Percentiles rank a stretch among this genome's conserved stretches.
These are phyloP conservation scores for Euryodendron excelsum DNA, from an alignment of 148 eudicot genomes.

Conservation along the genomic window DNA sequence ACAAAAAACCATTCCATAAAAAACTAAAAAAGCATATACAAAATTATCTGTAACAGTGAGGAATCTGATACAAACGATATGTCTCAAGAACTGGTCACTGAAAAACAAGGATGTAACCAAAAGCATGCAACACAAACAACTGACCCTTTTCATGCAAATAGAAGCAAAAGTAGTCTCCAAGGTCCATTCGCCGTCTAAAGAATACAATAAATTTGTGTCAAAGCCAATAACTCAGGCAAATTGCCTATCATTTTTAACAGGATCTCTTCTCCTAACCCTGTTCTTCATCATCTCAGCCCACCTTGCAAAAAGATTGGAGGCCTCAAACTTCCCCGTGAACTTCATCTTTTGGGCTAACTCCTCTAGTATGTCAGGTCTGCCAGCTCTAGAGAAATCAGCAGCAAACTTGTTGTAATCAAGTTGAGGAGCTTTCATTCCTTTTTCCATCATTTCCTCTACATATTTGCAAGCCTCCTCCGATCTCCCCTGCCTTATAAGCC, in stretches of 20 bases:
- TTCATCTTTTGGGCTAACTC: conserved; percentile 73
- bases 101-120: neutral
- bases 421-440: conserved; percentile 87
- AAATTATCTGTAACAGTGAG: no score
- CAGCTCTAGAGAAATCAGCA: conserved; percentile 56
- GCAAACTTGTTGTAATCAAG: conserved; percentile 69
- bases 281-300: conserved; percentile 66
- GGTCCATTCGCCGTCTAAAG: neutral
- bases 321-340: conserved; percentile 63
- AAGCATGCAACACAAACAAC: neutral
- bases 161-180: neutral
- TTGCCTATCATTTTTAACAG: conserved; percentile 4
- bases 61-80: neutral
- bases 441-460: conserved; percentile 77
- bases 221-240: neutral
- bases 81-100: neutral
- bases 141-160: neutral
- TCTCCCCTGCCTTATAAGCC: conserved; percentile 68
- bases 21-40: no score
- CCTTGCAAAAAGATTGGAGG: conserved; percentile 51
- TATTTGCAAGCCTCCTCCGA: conserved; percentile 69
- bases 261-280: conserved; percentile 29
- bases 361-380: conserved; percentile 57
- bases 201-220: neutral
- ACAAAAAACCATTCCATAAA: no score